Conservation (phyloP, 176 grass and related monocot species). For the Oryza punctata region DNA sequence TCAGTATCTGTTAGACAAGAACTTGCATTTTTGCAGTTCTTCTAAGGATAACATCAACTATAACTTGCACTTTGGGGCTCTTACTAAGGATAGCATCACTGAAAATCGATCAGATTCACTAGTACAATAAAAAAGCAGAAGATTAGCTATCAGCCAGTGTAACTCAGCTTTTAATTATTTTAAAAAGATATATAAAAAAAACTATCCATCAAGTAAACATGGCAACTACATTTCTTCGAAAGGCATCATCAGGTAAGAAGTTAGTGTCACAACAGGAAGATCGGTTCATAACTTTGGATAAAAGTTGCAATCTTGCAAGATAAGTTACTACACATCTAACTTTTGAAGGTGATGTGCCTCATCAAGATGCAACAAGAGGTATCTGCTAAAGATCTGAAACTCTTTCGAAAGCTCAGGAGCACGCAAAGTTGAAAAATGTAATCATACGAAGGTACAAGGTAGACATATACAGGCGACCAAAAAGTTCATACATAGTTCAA, state of each 20-base stretch:
- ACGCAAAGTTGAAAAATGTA: constrained; percentile 37
- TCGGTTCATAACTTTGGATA: constrained; percentile 20
- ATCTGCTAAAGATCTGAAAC: constrained; percentile 33
- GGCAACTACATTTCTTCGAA: background rate
- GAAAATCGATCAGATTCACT: background rate
- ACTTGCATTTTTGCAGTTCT: background rate
- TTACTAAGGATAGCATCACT: background rate
- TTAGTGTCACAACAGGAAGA: constrained; percentile 32
- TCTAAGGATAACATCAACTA: background rate
- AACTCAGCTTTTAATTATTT: background rate
- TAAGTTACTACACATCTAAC: constrained; percentile 46
- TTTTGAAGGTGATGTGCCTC: constrained; percentile 37
- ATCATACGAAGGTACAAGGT: constrained; percentile 10
- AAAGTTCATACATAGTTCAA: constrained; percentile 20
- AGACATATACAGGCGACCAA: constrained; percentile 40
- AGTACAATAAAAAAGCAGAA: background rate
- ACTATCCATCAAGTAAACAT: background rate
- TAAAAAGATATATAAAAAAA: background rate
- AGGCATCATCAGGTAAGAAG: constrained; percentile 40
- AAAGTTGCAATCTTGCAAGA: constrained; percentile 30
- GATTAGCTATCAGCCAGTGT: background rate
- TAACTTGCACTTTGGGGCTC: background rate
- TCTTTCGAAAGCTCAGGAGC: background rate
- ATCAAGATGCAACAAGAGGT: constrained; percentile 35
- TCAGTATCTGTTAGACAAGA: background rate